Conservation (phyloP, 345 rosid species). For the Lagerstroemia speciosa region DNA sequence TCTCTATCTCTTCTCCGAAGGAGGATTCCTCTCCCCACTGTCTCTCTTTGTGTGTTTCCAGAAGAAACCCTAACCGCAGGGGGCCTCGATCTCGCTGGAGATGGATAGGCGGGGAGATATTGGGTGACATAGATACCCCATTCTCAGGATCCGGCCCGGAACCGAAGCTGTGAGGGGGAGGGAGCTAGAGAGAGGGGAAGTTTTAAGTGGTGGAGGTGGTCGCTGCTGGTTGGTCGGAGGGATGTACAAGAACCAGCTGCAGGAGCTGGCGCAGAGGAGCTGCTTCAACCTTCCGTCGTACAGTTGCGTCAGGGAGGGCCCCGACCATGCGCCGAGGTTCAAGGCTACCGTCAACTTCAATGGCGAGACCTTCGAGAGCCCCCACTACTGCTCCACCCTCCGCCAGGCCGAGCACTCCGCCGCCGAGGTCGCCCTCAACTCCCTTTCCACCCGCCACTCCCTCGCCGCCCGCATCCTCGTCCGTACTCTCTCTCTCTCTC, state of each 20-base stretch:
- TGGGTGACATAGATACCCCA: neutral
- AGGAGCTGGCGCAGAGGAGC: constrained; percentile 99
- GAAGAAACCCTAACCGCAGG: constrained; percentile 6
- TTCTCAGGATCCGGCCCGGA: neutral
- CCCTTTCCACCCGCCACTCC: constrained; percentile 88
- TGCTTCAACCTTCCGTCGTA: constrained; percentile 93
- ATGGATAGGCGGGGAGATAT: neutral
- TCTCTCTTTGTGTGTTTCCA: neutral
- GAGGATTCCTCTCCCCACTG: neutral
- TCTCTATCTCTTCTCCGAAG: neutral
- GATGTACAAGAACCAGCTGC: constrained; percentile 99
- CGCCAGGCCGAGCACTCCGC: constrained; percentile 99
- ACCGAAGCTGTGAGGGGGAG: too few relatives aligned
- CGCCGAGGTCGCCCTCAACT: constrained; percentile 88
- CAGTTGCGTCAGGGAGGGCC: constrained; percentile 89
- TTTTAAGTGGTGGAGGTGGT: neutral
- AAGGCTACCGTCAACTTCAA: constrained; percentile 93
- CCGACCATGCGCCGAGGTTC: constrained; percentile 99
- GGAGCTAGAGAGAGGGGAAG: neutral
- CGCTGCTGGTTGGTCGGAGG: neutral
- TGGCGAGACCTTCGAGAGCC: constrained; percentile 93
- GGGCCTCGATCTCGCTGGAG: neutral
- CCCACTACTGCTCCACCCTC: constrained; percentile 90
- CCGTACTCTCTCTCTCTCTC: constrained; percentile 8
- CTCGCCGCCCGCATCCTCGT: constrained; percentile 98